Percentiles rank a stretch among this genome's conserved stretches.
phyloP scores from a whole-genome alignment of 352 stramenopile genomes.

The Phytophthora melonis region DNA sequence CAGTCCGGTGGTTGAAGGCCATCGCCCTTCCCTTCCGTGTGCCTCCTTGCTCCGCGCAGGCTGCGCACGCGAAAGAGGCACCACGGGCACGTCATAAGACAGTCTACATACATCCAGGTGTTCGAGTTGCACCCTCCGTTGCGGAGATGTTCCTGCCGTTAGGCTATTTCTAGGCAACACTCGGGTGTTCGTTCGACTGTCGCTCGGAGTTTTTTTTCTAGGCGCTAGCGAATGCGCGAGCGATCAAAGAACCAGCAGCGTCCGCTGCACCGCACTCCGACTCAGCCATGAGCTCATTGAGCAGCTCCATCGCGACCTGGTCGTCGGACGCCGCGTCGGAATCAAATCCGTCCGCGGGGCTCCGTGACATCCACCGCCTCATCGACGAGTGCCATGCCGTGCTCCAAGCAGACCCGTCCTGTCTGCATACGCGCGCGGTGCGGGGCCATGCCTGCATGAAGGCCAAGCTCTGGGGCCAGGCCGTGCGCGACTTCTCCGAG shows the following conservation, averaged over 20 bases:
- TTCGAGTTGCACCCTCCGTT: not conserved
- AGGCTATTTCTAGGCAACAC: slow-evolving; percentile 21
- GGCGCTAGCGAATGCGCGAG: not conserved
- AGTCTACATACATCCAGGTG: slow-evolving; percentile 6
- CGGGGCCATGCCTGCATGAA: slow-evolving; percentile 79
- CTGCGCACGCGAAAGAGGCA: slow-evolving; percentile 15
- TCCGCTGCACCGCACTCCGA: not conserved
- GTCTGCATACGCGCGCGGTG: slow-evolving; percentile 68
- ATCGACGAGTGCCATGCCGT: slow-evolving; percentile 66
- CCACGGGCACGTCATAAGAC: slow-evolving; percentile 29
- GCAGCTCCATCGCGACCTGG: no score
- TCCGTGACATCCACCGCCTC: slow-evolving; percentile 61
- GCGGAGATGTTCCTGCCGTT: no score
- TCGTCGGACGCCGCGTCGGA: slow-evolving; percentile 4
- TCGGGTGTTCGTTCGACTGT: slow-evolving; percentile 20
- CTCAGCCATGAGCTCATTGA: not conserved
- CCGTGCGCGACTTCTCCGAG: slow-evolving; percentile 62
- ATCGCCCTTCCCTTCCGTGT: slow-evolving; percentile 18
- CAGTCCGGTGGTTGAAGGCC: slow-evolving; percentile 15
- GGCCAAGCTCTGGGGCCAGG: slow-evolving; percentile 67
- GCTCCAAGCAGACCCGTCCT: slow-evolving; percentile 51
- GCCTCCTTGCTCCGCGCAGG: not conserved
- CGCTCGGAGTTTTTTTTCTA: slow-evolving; percentile 22
- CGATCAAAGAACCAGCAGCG: slow-evolving; percentile 1
- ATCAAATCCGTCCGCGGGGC: slow-evolving; percentile 25